Evolutionary conservation across 2,329 filamentous ascomycete species (phyloP).

Genomic region (Hypoxylon sp.): DNA sequence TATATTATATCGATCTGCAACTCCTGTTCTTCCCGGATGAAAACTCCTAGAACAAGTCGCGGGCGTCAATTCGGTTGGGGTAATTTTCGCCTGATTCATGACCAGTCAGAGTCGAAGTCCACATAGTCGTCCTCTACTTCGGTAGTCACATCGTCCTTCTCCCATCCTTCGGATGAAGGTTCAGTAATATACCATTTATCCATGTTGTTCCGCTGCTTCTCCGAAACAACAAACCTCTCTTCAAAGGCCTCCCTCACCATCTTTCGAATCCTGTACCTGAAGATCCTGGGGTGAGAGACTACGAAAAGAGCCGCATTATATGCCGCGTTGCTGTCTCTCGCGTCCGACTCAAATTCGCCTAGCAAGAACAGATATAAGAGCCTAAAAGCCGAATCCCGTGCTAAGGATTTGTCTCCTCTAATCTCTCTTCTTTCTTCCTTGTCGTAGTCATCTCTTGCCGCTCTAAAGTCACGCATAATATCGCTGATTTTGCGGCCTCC

Average conservation of each 20-base stretch:
- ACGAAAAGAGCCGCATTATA: constrained; percentile 23
- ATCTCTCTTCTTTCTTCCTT: not conserved
- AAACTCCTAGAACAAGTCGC: not conserved
- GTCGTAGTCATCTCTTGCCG: constrained; percentile 18
- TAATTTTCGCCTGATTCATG: not conserved
- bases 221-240: constrained; percentile 22
- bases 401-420: constrained; percentile 1
- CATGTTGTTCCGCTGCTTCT: constrained; percentile 17
- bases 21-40: not conserved
- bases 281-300: constrained; percentile 21
- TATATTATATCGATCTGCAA: not conserved
- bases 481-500: constrained; percentile 8
- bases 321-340: constrained; percentile 9
- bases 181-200: constrained; percentile 8
- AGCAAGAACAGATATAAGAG: constrained; percentile 25
- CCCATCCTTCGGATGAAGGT: not conserved
- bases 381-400: constrained; percentile 29
- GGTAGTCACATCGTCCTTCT: constrained; percentile 1
- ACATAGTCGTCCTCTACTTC: not conserved
- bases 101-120: constrained; percentile 8
- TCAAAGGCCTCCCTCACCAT: constrained; percentile 28
- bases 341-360: constrained; percentile 19
- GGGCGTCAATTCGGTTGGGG: not conserved
- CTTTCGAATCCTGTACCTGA: constrained; percentile 19
- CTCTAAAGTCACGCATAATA: constrained; percentile 22